Evolutionary conservation across 331 rosid genomes (phyloP), one percentile per base, ranked within the genome.

Genomic region (Spiraea crenata): DNA sequence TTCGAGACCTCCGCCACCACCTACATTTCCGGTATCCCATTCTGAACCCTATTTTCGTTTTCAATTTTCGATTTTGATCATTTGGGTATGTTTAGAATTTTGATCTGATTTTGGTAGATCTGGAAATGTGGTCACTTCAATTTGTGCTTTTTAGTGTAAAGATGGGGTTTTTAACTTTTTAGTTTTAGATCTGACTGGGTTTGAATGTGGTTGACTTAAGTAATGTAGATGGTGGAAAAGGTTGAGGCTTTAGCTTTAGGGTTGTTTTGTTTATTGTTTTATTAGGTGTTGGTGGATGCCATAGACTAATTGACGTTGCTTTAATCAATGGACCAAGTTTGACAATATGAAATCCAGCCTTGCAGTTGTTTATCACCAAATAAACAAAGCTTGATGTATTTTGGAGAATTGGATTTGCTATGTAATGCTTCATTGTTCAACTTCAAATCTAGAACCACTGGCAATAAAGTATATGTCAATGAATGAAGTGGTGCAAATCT

Each of bases 1-100:
- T 95, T 80, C 67, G 99, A 95, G 74, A 89, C 97, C 76, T 37
- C 91, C 2, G 97, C 97, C 63, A 70, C 86, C 12, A 82, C 88
- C 71, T 81, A 83, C 79, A 82, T 91, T 79, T 42, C 87, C 8
- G 97, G 99, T 95, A 50, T 25, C 50, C 50, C 3, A 20, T 54
- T 46, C 7, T 38, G 11, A 15, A 69, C 40, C 6, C 12, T 5
- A 9, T 10, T 8, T 41, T 37, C 3, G 12, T 3, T 15, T 9
- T 70, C 9, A 0, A n/a, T 8, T 48, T 59, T 11, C 7, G 38
- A 7, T 46, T 39, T 10, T 7, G 2, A 20, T 9, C 46, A 45
- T 52, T 6, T 7, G 49, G 48, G 16, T 57, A 0, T 46, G 58
- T 52, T 45, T 38, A 0, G 7, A 16, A 34, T 45, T 41, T 17